Base-by-base conservation (phyloP, 1,139 yeast species). In the Scheffersomyces titani region DNA sequence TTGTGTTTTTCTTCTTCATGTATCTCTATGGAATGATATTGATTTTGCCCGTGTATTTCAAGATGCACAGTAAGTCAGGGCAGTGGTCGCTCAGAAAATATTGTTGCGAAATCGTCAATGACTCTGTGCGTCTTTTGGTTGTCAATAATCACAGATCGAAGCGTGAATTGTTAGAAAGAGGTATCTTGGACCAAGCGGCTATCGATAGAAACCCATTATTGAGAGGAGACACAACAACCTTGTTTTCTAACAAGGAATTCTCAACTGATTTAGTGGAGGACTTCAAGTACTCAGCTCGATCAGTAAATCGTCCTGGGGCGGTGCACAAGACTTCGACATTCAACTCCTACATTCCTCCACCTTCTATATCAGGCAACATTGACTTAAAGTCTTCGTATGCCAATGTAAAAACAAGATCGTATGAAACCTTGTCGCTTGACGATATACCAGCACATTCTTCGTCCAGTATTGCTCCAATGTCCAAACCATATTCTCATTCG, bases 1-100 rank as follows among this genome's bases (percentile, higher is more conserved):
- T 93, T 92, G 78, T 86, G 16, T 73, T 89, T 57, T 89, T 89
- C 76, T 82, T 91, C 59, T 71, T 84, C 57, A 81, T 83, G 65
- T 83, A 91, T 61, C 63, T 82, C 24, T 65, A 84, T 57, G 96
- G 92, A 0, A 65, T 88, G 63, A 49, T 85, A 3, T 76, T 83
- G 59, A 81, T 83, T 51, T 65, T 86, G 5, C 91, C 90, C 1
- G 80, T 89, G 11, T 81, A 79, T 60, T 74, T 79, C 56, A 82
- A 79, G 59, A 69, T 88, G 36, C 56, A 58, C 19, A 67, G 76
- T 47, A 67, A 70, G 18, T 69, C 71, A 19, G 78, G 81, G 4
- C 74, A 61, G 58, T 71, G 68, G 48, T 70, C 78, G 18, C 70
- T 88, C 55, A 87, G 85, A 63, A 85, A 82, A 61, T 87, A 81